Percentiles rank a stretch among this genome's conserved stretches.
Conservation (phyloP, 768 basidiomycete genomes). For the Clavaria fumosa region DNA sequence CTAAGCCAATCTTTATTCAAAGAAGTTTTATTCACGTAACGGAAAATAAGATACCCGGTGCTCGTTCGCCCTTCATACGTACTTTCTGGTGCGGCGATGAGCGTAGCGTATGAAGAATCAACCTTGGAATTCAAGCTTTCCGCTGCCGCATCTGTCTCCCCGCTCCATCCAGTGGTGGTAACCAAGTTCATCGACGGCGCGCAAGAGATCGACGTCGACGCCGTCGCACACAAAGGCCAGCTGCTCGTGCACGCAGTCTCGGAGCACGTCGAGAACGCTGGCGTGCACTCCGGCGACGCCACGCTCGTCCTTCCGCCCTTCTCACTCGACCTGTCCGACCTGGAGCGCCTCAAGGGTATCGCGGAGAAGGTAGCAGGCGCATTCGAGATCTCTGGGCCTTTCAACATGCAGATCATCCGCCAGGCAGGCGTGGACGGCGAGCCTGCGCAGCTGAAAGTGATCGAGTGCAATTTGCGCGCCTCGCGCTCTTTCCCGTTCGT, state of each 20-base stretch:
- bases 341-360: conserved; percentile 81
- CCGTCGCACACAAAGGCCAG: conserved; percentile 84
- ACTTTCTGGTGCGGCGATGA: conserved; percentile 98
- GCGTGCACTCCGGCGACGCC: conserved; percentile 97
- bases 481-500: conserved; percentile 99
- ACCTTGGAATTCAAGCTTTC: conserved; percentile 85
- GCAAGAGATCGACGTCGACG: conserved; percentile 96
- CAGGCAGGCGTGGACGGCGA: conserved; percentile 39
- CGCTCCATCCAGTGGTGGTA: conserved; percentile 94
- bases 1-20: background rate
- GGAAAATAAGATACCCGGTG: conserved; percentile 67
- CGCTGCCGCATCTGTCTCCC: conserved; percentile 93
- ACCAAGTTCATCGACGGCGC: conserved; percentile 98
- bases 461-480: conserved; percentile 96
- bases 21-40: conserved; percentile 6
- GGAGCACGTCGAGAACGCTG: conserved; percentile 97
- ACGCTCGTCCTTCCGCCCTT: conserved; percentile 94
- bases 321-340: conserved; percentile 58
- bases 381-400: conserved; percentile 95
- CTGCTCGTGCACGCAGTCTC: conserved; percentile 93
- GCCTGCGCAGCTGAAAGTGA: conserved; percentile 77
- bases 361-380: conserved; percentile 90
- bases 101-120: conserved; percentile 89
- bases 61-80: conserved; percentile 98
- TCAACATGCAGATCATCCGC: conserved; percentile 99